A percentile compares a stretch with the other conserved stretches of the same genome.
Conservation (phyloP, 2,329 filamentous ascomycete genomes). For the Akanthomyces uredinophilus region DNA sequence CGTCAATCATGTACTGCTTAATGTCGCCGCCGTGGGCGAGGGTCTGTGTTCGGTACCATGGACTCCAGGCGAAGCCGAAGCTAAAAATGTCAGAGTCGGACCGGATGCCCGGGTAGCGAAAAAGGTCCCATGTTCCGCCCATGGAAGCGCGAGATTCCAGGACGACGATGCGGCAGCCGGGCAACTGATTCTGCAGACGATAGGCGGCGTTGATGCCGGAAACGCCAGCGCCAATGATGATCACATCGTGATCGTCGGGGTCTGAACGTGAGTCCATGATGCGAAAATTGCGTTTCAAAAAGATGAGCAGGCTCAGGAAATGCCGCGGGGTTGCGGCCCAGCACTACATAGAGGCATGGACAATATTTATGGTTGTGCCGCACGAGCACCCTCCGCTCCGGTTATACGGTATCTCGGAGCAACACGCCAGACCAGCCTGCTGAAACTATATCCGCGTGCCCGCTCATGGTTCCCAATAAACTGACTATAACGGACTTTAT, state of each 20-base stretch:
- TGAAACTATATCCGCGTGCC: not conserved
- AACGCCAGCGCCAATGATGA: conserved; percentile 64
- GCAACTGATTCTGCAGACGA: conserved; percentile 51
- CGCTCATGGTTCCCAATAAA: not conserved
- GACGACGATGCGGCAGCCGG: conserved; percentile 41
- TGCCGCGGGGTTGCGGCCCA: not conserved
- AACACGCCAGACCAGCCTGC: not conserved
- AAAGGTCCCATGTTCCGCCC: conserved; percentile 69
- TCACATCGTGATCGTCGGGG: not conserved
- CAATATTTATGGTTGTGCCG: no score
- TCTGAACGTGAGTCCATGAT: not conserved
- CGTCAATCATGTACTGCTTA: conserved; percentile 42
- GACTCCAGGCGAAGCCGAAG: conserved; percentile 62
- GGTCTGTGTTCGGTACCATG: conserved; percentile 52
- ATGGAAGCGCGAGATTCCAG: conserved; percentile 58
- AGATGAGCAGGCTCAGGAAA: not conserved
- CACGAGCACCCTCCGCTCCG: not conserved
- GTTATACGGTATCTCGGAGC: not conserved
- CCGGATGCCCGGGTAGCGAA: conserved; percentile 64
- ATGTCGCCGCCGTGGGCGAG: conserved; percentile 47
- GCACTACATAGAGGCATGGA: no score
- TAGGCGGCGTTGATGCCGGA: conserved; percentile 69
- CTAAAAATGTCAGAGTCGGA: conserved; percentile 54
- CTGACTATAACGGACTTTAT: not conserved
- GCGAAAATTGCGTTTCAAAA: not conserved